Evolutionary conservation across 352 stramenopile genomes (phyloP).

Genomic region (Phytophthora cajani): DNA sequence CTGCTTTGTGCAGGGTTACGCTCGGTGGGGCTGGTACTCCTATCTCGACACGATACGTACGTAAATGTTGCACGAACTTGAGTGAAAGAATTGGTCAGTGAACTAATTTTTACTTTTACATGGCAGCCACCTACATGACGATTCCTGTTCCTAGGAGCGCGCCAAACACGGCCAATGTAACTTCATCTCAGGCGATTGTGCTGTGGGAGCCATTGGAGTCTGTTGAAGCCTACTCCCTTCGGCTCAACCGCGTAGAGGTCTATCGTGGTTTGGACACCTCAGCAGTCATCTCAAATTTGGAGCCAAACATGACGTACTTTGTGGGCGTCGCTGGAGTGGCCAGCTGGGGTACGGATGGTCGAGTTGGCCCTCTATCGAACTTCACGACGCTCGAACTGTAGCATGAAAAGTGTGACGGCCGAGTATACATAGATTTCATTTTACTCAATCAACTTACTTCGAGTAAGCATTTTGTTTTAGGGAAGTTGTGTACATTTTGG

Average conservation of each 20-base stretch:
- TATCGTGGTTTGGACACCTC: conserved; percentile 61
- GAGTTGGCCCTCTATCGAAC: conserved; percentile 60
- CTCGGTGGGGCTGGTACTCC: conserved; percentile 74
- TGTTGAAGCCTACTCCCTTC: conserved; percentile 76
- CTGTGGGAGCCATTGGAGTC: conserved; percentile 55
- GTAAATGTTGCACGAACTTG: conserved; percentile 12
- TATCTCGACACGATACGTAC: conserved; percentile 74
- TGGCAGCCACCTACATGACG: conserved; percentile 66
- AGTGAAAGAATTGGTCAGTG: neutral
- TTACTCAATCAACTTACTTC: neutral
- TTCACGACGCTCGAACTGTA: conserved; percentile 61
- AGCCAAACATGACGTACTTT: conserved; percentile 81
- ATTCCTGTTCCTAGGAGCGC: conserved; percentile 44
- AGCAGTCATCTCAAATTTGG: conserved; percentile 46
- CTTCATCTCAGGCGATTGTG: conserved; percentile 42
- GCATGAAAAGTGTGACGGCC: neutral
- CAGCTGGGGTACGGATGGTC: conserved; percentile 65
- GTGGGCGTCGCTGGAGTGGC: conserved; percentile 70
- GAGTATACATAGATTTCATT: neutral
- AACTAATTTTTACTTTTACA: neutral
- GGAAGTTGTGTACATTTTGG: no score
- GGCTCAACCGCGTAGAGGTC: conserved; percentile 78
- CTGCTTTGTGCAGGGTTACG: conserved; percentile 77
- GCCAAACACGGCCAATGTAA: conserved; percentile 53
- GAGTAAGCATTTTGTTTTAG: no score